Conservation (phyloP, 371 early-diverging fungal genomes). For the Saksenaea oblongispora region DNA sequence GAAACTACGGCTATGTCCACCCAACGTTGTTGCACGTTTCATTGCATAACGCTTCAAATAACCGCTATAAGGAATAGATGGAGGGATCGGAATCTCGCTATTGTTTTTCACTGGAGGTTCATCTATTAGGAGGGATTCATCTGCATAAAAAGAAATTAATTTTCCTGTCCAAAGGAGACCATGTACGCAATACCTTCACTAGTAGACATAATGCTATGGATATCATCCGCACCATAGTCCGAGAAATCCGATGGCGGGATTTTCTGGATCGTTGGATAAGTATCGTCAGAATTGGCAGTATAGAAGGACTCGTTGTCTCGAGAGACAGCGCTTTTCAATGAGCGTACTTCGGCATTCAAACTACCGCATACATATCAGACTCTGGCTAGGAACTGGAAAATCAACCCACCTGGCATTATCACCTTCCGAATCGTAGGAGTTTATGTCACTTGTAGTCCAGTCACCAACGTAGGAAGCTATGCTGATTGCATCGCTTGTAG, state of each 20-base stretch:
- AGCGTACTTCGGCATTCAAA: conserved; percentile 7
- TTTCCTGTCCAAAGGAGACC: not conserved
- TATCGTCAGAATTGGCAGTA: conserved; percentile 30
- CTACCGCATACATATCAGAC: not conserved
- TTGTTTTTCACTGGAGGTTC: conserved; percentile 5
- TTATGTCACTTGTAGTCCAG: conserved; percentile 11
- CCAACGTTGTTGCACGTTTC: conserved; percentile 30
- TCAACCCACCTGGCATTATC: not conserved
- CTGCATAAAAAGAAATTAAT: not conserved
- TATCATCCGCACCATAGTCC: conserved; percentile 22
- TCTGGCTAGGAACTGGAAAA: not conserved
- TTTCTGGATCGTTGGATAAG: not conserved
- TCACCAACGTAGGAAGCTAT: conserved; percentile 21
- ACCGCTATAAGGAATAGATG: conserved; percentile 72
- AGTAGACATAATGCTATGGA: conserved; percentile 14
- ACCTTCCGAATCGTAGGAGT: not conserved
- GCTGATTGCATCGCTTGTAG: conserved; percentile 20
- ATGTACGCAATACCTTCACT: conserved; percentile 9
- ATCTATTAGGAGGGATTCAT: not conserved
- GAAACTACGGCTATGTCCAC: conserved; percentile 21
- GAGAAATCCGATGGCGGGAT: not conserved
- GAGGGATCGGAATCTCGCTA: conserved; percentile 35
- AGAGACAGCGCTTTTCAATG: conserved; percentile 26
- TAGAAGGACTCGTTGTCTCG: conserved; percentile 45
- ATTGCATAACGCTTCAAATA: conserved; percentile 62